phyloP scores from a whole-genome alignment of 1,139 yeast genomes.

The Debaryomycetaceae sp. region DNA sequence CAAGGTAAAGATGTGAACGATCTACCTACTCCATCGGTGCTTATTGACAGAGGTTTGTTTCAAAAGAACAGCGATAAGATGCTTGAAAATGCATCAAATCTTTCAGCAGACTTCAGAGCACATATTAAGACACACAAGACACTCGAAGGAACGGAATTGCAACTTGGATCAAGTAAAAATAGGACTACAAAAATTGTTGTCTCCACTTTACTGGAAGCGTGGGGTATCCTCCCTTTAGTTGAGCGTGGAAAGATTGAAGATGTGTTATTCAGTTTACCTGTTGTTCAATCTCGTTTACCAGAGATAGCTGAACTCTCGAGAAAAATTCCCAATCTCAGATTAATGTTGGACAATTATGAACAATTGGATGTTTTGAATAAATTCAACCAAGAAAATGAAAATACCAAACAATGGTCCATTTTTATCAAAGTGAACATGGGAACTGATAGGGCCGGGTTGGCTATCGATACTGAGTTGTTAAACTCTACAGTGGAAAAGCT shows the following conservation, averaged over 20 bases:
- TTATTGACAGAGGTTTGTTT: slow-evolving; percentile 25
- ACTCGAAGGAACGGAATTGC: slow-evolving; percentile 32
- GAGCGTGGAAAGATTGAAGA: slow-evolving; percentile 50
- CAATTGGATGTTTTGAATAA: slow-evolving; percentile 51
- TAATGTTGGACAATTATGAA: slow-evolving; percentile 60
- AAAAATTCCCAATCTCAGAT: slow-evolving; percentile 41
- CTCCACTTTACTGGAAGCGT: slow-evolving; percentile 68
- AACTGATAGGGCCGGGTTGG: slow-evolving; percentile 61
- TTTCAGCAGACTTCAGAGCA: slow-evolving; percentile 50
- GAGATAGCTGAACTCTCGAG: slow-evolving; percentile 47
- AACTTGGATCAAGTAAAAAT: slow-evolving; percentile 22
- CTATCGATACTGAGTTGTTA: slow-evolving; percentile 26
- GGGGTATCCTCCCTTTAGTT: slow-evolving; percentile 47
- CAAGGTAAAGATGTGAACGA: slow-evolving; percentile 23
- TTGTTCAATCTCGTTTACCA: slow-evolving; percentile 48
- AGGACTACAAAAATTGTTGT: slow-evolving; percentile 55
- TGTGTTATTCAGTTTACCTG: slow-evolving; percentile 68
- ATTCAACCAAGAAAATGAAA: slow-evolving; percentile 22
- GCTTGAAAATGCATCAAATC: slow-evolving; percentile 26
- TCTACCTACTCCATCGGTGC: slow-evolving; percentile 36
- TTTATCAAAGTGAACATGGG: slow-evolving; percentile 62
- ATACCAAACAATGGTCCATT: slow-evolving; percentile 46
- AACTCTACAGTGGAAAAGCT: slow-evolving; percentile 26
- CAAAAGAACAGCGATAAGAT: slow-evolving; percentile 25
- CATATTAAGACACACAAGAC: slow-evolving; percentile 77